These are phyloP conservation scores for Fusarium redolens DNA, from an alignment of 2,329 filamentous ascomycete species.

Conservation along the genomic window DNA sequence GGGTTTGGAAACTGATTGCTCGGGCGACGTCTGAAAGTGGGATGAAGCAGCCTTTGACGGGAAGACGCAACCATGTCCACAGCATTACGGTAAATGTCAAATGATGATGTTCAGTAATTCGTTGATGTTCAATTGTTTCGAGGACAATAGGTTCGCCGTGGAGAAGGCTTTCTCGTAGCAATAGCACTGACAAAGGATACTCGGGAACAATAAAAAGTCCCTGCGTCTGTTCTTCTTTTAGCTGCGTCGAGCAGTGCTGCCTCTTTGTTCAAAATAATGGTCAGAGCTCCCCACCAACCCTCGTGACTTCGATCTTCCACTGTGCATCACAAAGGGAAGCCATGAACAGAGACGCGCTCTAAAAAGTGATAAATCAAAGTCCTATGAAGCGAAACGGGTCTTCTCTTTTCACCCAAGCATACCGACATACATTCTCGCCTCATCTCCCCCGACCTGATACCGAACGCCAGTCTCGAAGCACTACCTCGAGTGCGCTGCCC, in stretches of 20 bases:
- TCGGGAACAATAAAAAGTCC: neutral
- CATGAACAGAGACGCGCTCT: neutral
- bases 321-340: neutral
- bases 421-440: neutral
- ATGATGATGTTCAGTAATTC: conserved; percentile 58
- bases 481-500: neutral
- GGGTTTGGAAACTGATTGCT: neutral
- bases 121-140: neutral
- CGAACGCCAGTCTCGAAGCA: neutral
- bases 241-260: neutral
- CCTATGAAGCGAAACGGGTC: rapidly evolving
- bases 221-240: conserved; percentile 26
- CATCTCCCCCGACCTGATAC: neutral
- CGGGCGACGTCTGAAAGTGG: no score
- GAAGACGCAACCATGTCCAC: neutral
- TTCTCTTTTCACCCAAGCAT: neutral
- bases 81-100: neutral
- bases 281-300: neutral
- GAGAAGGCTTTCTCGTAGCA: no score
- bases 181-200: neutral
- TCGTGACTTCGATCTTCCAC: neutral
- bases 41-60: neutral
- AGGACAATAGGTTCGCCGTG: neutral
- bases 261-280: neutral
- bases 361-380: neutral